A percentile compares a stretch with the other conserved stretches of the same genome.
Conservation (phyloP, 2,329 filamentous ascomycete genomes). For the Sarocladiaceae sp. region DNA sequence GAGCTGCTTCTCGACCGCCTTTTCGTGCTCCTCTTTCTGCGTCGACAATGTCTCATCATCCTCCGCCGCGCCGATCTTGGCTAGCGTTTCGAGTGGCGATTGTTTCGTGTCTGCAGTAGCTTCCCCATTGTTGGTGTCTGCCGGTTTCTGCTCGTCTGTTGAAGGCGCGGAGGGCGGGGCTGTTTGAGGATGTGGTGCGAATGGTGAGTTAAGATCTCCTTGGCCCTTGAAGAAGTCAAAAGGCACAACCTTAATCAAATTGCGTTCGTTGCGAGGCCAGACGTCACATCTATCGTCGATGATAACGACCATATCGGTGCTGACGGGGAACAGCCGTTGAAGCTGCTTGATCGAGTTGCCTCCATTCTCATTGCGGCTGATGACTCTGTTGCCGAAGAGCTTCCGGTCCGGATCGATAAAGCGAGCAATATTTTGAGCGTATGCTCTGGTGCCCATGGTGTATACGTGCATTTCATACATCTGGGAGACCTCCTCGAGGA, state of each 20-base stretch:
- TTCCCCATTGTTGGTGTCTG: not conserved
- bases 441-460: slow-evolving; percentile 98
- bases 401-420: slow-evolving; percentile 87
- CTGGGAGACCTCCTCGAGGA: slow-evolving; percentile 69
- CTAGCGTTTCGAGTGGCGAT: slow-evolving; percentile 3
- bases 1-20: slow-evolving; percentile 80
- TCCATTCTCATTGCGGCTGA: slow-evolving; percentile 95
- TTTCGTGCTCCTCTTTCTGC: slow-evolving; percentile 80
- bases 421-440: slow-evolving; percentile 83
- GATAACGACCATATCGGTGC: slow-evolving; percentile 98
- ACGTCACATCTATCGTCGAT: slow-evolving; percentile 97
- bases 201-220: slow-evolving; percentile 97
- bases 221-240: slow-evolving; percentile 99
- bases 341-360: slow-evolving; percentile 87
- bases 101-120: not conserved
- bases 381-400: slow-evolving; percentile 88
- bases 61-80: slow-evolving; percentile 5
- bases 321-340: slow-evolving; percentile 86
- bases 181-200: slow-evolving; percentile 72
- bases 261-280: slow-evolving; percentile 83
- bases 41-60: slow-evolving; percentile 62
- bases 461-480: slow-evolving; percentile 96
- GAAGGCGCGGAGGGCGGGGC: slow-evolving; percentile 8
- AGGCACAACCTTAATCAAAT: slow-evolving; percentile 88
- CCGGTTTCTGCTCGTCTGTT: not conserved